Percentiles rank a stretch among this genome's conserved stretches.
Evolutionary conservation across 495 filamentous ascomycete species (phyloP).

Genomic region (Hyaloscypha variabilis): DNA sequence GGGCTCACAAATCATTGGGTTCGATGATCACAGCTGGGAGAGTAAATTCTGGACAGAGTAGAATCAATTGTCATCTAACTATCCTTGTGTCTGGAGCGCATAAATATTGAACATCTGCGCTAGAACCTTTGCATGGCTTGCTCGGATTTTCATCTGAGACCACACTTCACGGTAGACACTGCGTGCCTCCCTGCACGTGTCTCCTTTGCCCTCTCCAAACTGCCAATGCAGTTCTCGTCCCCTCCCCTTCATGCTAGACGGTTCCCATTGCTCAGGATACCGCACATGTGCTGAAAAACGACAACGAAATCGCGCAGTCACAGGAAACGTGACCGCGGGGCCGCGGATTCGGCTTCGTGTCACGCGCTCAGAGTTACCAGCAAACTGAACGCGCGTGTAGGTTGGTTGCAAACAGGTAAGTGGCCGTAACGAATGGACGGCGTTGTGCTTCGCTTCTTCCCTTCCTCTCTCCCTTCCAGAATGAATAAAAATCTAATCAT

Average conservation of each 20-base stretch:
- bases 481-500: constrained; percentile 19
- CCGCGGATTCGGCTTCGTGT: constrained; percentile 34
- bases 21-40: not conserved
- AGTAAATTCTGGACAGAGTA: not conserved
- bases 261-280: constrained; percentile 13
- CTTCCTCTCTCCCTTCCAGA: not conserved
- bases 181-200: constrained; percentile 22
- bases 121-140: constrained; percentile 22
- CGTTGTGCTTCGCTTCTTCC: constrained; percentile 22
- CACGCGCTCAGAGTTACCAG: constrained; percentile 22
- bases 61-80: constrained; percentile 33
- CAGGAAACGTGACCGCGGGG: constrained; percentile 12
- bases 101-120: constrained; percentile 13
- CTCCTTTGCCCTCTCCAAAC: constrained; percentile 14
- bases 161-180: constrained; percentile 18
- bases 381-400: constrained; percentile 11
- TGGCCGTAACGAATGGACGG: constrained; percentile 35
- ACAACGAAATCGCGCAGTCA: constrained; percentile 29
- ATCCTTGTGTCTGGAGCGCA: constrained; percentile 10
- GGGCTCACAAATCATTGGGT: not conserved
- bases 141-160: constrained; percentile 17
- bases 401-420: constrained; percentile 17
- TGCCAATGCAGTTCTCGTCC: constrained; percentile 23
- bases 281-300: constrained; percentile 20
- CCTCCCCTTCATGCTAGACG: constrained; percentile 24